Percentiles rank a stretch among this genome's conserved stretches.
Evolutionary conservation across 148 eudicot species (phyloP).

Genomic region (Cornus kousa): DNA sequence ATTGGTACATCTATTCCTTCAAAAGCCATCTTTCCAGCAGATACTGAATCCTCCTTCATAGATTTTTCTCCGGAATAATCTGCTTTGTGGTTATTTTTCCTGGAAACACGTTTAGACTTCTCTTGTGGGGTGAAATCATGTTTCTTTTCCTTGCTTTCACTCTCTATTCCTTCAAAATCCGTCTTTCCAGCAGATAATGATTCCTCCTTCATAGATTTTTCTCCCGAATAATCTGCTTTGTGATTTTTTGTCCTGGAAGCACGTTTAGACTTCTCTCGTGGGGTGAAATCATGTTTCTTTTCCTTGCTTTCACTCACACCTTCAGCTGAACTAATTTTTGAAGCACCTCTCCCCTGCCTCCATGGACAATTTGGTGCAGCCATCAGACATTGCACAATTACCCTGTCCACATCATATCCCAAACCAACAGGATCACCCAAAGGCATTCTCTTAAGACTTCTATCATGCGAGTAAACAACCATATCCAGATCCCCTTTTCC

Average conservation of each 20-base stretch:
- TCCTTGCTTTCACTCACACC: slow-evolving; percentile 22
- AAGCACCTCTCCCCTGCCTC: slow-evolving; percentile 22
- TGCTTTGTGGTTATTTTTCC: slow-evolving; percentile 11
- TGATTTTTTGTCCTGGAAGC: slow-evolving; percentile 15
- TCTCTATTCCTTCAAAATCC: neutral
- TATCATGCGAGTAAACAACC: slow-evolving; percentile 31
- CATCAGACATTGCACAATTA: slow-evolving; percentile 50
- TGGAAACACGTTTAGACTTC: slow-evolving; percentile 19
- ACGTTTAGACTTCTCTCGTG: slow-evolving; percentile 21
- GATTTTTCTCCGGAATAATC: slow-evolving; percentile 17
- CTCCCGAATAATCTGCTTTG: slow-evolving; percentile 11
- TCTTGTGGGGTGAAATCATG: slow-evolving; percentile 11
- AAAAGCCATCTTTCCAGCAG: slow-evolving; percentile 7
- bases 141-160: slow-evolving; percentile 18
- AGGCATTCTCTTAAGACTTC: slow-evolving; percentile 21
- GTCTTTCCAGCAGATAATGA: slow-evolving; percentile 8
- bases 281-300: slow-evolving; percentile 18
- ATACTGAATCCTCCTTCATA: slow-evolving; percentile 16
- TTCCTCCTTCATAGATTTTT: slow-evolving; percentile 21
- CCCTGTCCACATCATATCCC: slow-evolving; percentile 18
- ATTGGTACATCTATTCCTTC: slow-evolving; percentile 8
- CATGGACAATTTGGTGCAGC: slow-evolving; percentile 41
- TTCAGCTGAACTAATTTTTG: slow-evolving; percentile 8
- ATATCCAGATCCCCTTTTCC: slow-evolving; percentile 25
- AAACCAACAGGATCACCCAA: slow-evolving; percentile 15